Evolutionary conservation across 495 filamentous ascomycete genomes (phyloP), one percentile per base, ranked within the genome.

Genomic region (Amphirosellinia nigrospora): DNA sequence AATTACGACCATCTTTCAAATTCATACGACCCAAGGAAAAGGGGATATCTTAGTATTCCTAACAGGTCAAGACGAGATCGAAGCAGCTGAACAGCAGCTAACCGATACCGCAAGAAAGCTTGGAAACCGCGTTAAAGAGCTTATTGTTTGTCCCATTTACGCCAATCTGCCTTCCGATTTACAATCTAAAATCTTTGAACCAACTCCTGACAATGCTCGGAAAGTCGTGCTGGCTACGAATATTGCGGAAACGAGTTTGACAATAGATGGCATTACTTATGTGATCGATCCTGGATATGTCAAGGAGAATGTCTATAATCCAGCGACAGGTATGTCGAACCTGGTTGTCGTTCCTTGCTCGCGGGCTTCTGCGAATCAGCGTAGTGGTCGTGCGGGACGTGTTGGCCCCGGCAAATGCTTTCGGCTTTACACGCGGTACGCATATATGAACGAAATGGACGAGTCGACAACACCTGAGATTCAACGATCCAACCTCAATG

Each of bases 361-460:
- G 19, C 89, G 94, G n/a, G 96, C 96, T 0, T 93, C 93, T 16
- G 96, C 95, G 19, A 96, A 97, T 77, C 96, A 99, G 78, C 86
- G 96, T 48, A 93, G 91, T 70, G 96, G 96, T 46, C 90, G 96
- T 76, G 96, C 96, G 7, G 96, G 96, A 66, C 93, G 96, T 82
- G 93, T 95, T 19, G 93, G 93, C 0, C 94, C 95, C 4, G 96
- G 96, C 7, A 98, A 97, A 79, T 96, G 93, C 77, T 98, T 99
- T 82, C 88, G 96, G 2, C 83, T 99, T 4, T 99, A 97, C 78
- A 98, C 96, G 19, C 96, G 94, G 79, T 96, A 91, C 86, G 93
- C 93, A 15, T 98, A 93, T 81, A 90, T 95, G 77, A 96, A 96
- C 76, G 96, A 98, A 75, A 88, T 98, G 78, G 93, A 97, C 65